Evolutionary conservation across 768 basidiomycete genomes (phyloP).

Genomic region (Serendipita sp.): DNA sequence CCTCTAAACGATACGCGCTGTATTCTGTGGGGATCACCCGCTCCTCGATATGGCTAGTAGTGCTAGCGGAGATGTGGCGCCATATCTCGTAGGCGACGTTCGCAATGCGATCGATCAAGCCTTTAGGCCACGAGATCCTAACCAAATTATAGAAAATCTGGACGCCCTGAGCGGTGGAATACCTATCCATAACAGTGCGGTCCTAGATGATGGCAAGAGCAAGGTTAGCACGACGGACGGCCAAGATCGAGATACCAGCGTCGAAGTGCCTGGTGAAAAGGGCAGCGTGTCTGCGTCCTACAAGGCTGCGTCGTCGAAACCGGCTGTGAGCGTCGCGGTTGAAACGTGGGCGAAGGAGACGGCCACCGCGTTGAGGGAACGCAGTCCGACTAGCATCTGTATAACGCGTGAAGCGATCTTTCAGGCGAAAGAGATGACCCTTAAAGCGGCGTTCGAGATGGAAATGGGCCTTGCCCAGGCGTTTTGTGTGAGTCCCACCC

Average conservation of each 20-base stretch:
- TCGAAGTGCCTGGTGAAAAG: neutral
- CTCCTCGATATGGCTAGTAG: neutral
- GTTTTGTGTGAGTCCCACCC: conserved; percentile 54
- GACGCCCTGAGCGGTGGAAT: conserved; percentile 20
- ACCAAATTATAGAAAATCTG: neutral
- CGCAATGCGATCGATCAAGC: conserved; percentile 68
- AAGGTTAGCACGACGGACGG: neutral
- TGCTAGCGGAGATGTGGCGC: conserved; percentile 29
- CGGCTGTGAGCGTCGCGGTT: conserved; percentile 27
- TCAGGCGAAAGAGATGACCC: conserved; percentile 41
- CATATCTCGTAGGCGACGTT: conserved; percentile 36
- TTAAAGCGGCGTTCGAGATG: conserved; percentile 59
- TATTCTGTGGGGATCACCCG: neutral
- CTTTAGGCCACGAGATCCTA: conserved; percentile 35
- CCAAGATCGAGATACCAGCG: neutral
- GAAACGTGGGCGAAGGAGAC: conserved; percentile 62
- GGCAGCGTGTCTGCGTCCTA: neutral
- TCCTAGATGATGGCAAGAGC: neutral
- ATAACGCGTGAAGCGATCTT: conserved; percentile 72
- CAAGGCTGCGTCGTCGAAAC: conserved; percentile 7
- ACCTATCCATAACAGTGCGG: neutral
- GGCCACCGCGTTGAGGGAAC: conserved; percentile 37
- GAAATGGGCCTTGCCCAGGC: conserved; percentile 81
- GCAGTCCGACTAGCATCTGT: conserved; percentile 86
- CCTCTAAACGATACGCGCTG: neutral